Evolutionary conservation across 495 filamentous ascomycete genomes (phyloP).

Genomic region (Penicillium desertorum): DNA sequence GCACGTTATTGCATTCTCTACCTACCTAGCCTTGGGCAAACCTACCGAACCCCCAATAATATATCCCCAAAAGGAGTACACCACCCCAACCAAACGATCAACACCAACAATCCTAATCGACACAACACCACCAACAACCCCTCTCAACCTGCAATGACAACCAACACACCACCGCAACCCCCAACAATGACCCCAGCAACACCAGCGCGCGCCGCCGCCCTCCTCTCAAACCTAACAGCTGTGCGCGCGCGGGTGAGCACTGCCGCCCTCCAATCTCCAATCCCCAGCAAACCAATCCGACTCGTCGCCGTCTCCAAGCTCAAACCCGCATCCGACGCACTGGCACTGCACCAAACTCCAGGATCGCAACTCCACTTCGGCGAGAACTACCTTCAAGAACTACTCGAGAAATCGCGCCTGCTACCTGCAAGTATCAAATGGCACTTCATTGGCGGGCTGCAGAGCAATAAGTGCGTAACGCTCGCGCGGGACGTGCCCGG

Average conservation of each 20-base stretch:
- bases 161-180: constrained; percentile 8
- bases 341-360: constrained; percentile 68
- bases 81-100: background rate
- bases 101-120: background rate
- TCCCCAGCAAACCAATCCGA: constrained; percentile 50
- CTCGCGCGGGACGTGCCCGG: constrained; percentile 82
- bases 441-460: constrained; percentile 95
- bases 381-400: constrained; percentile 96
- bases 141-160: constrained; percentile 24
- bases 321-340: constrained; percentile 85
- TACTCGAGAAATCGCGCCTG: constrained; percentile 76
- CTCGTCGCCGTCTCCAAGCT: constrained; percentile 93
- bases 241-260: constrained; percentile 38
- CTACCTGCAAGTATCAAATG: constrained; percentile 80
- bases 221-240: constrained; percentile 40
- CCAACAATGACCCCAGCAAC: constrained; percentile 36
- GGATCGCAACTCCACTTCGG: constrained; percentile 77
- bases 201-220: constrained; percentile 38
- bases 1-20: background rate
- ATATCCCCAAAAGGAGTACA: background rate
- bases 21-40: background rate
- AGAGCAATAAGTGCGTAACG: constrained; percentile 87
- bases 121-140: background rate
- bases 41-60: background rate
- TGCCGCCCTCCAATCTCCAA: constrained; percentile 23